A percentile compares a stretch with the other conserved stretches of the same genome.
phyloP scores from a whole-genome alignment of 345 rosid species.

The Crucihimalaya himalaica region DNA sequence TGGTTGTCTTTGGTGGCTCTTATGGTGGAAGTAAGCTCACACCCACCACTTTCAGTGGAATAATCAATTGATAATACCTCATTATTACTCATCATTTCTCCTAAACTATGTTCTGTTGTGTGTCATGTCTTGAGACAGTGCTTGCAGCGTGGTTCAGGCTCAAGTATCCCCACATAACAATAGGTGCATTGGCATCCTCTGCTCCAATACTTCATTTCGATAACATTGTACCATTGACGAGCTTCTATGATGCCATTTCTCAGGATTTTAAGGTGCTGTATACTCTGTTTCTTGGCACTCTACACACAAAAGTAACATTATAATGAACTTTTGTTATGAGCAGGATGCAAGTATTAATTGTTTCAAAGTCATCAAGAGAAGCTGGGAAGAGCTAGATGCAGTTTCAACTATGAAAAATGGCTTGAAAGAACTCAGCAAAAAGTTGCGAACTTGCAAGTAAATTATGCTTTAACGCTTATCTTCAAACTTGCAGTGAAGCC shows the following conservation, averaged over 20 bases:
- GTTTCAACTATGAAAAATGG: conserved; percentile 51
- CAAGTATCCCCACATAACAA: conserved; percentile 75
- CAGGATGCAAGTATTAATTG: conserved; percentile 71
- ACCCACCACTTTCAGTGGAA: background rate
- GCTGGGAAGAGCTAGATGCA: conserved; percentile 71
- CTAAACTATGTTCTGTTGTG: conserved; percentile 16
- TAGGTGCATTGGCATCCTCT: conserved; percentile 86
- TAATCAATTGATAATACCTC: background rate
- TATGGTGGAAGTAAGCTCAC: conserved; percentile 76
- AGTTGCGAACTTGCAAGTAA: conserved; percentile 71
- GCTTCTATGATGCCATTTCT: conserved; percentile 77
- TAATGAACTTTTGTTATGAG: conserved; percentile 5
- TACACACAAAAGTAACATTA: background rate
- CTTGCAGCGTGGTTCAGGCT: conserved; percentile 87
- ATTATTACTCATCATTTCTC: background rate
- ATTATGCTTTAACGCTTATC: conserved; percentile 5
- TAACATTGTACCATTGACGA: conserved; percentile 63
- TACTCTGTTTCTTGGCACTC: background rate
- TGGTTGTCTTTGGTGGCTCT: conserved; percentile 85
- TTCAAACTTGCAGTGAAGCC: background rate
- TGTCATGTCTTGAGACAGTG: conserved; percentile 50
- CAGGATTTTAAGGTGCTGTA: conserved; percentile 62
- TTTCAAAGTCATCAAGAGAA: conserved; percentile 66
- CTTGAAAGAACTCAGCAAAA: conserved; percentile 57
- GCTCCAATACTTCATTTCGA: conserved; percentile 80